These are phyloP conservation scores for Scutellaria baicalensis DNA, from an alignment of 257 asterid genomes.

Conservation along the genomic window DNA sequence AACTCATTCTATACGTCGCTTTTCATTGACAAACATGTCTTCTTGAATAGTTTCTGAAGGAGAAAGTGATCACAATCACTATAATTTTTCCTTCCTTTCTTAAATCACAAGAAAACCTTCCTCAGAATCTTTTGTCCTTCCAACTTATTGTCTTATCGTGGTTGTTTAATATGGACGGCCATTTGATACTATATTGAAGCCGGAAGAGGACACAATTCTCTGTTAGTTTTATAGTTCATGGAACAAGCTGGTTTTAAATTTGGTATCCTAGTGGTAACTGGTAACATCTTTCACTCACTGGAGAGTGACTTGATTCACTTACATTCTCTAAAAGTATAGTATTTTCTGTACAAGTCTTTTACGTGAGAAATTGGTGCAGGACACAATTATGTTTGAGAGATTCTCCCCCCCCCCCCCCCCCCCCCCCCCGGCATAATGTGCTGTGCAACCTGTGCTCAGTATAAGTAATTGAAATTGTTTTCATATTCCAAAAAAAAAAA, in stretches of 20 bases:
- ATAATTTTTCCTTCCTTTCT: neutral
- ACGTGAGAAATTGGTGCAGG: neutral
- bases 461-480: neutral
- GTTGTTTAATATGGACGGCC: neutral
- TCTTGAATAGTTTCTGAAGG: neutral
- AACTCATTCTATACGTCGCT: neutral
- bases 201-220: neutral
- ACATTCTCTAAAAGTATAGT: neutral
- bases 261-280: neutral
- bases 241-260: neutral
- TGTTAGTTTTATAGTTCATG: neutral
- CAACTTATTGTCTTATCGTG: neutral
- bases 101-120: neutral
- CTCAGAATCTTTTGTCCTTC: neutral
- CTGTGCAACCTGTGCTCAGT: neutral
- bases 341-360: neutral
- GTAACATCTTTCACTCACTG: neutral
- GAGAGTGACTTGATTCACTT: neutral
- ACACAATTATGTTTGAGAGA: neutral
- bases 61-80: neutral
- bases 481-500: too few relatives aligned
- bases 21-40: neutral
- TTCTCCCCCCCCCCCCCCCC: too few relatives aligned
- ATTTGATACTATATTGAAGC: neutral
- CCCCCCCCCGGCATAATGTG: neutral